These are phyloP conservation scores for Fusarium austroafricanum DNA, from an alignment of 2,329 filamentous ascomycete genomes.

Conservation along the genomic window DNA sequence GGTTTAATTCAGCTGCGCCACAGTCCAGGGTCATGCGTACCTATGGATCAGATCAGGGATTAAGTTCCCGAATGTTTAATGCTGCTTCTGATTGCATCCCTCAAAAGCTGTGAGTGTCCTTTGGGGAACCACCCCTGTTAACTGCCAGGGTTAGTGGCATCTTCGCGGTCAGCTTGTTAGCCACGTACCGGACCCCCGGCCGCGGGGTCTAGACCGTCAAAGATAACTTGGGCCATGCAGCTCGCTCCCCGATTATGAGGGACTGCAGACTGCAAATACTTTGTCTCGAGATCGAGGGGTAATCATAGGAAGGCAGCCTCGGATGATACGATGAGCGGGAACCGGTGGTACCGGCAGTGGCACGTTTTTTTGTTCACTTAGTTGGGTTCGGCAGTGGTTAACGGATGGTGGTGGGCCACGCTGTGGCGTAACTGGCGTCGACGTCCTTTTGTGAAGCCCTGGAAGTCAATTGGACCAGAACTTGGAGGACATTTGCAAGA, in stretches of 20 bases:
- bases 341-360: conserved; percentile 8
- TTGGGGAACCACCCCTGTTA: background rate
- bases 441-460: background rate
- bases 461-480: conserved; percentile 10
- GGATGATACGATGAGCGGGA: background rate
- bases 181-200: conserved; percentile 17
- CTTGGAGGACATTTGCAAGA: conserved; percentile 1
- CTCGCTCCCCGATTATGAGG: conserved; percentile 20
- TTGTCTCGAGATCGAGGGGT: conserved; percentile 24
- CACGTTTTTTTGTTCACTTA: background rate
- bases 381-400: conserved; percentile 14
- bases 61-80: conserved; percentile 18
- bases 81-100: conserved; percentile 3
- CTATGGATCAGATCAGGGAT: conserved; percentile 17
- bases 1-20: conserved; percentile 5
- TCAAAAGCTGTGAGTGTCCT: background rate
- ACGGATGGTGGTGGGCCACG: conserved; percentile 18
- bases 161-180: conserved; percentile 2
- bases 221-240: conserved; percentile 4
- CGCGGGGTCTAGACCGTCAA: conserved; percentile 33
- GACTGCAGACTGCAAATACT: background rate
- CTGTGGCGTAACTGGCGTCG: conserved; percentile 16
- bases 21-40: conserved; percentile 5
- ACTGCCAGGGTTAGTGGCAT: background rate
- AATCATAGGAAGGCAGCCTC: conserved; percentile 5